phyloP scores from a whole-genome alignment of 2,329 filamentous ascomycete species.

The Microcyclospora tardicrescens region DNA sequence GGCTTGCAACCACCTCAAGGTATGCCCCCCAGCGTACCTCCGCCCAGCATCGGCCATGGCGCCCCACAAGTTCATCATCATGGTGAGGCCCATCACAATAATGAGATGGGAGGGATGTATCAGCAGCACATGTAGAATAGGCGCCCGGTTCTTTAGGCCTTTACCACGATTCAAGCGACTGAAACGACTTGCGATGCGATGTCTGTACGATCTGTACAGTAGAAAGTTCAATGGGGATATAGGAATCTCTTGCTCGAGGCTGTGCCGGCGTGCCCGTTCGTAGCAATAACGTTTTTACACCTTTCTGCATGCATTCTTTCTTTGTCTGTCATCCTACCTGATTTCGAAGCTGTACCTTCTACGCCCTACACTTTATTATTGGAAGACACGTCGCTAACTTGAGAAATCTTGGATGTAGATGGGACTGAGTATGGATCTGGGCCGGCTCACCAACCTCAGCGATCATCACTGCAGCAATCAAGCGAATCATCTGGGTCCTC shows the following conservation, averaged over 20 bases:
- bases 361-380: conserved; percentile 5
- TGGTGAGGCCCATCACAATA: conserved; percentile 53
- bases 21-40: conserved; percentile 43
- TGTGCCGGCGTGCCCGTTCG: too few species aligned
- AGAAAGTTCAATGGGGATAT: too few species aligned
- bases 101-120: conserved; percentile 93
- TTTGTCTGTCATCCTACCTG: too few species aligned
- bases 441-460: conserved; percentile 54
- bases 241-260: too few species aligned
- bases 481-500: conserved; percentile 35
- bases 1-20: conserved; percentile 49
- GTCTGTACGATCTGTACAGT: too few species aligned
- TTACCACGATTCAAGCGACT: too few species aligned
- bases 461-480: conserved; percentile 46
- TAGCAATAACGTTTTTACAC: too few species aligned
- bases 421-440: conserved; percentile 47
- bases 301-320: too few species aligned
- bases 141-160: too few species aligned
- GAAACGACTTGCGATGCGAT: too few species aligned
- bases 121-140: conserved; percentile 68
- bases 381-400: conserved; percentile 28
- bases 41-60: conserved; percentile 45
- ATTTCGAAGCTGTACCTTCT: too few species aligned
- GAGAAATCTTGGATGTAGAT: conserved; percentile 34
- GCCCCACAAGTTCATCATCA: conserved; percentile 51